Conservation (phyloP, 805 yeast species). For the Candida morakotiae region DNA sequence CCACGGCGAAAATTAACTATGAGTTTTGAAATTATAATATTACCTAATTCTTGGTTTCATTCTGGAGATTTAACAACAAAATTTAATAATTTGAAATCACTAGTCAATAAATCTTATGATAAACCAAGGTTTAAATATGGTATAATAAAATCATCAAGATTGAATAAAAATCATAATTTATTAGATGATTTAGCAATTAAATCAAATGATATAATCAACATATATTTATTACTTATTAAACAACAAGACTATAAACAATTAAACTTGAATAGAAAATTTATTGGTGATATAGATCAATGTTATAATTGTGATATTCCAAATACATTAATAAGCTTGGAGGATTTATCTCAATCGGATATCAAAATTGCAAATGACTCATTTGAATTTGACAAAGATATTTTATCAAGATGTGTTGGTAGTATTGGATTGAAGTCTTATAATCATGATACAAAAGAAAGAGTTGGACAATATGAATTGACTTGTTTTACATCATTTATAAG, state of each 20-base stretch:
- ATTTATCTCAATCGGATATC: constrained; percentile 12
- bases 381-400: constrained; percentile 12
- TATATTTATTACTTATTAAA: constrained; percentile 27
- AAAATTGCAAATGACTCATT: constrained; percentile 16
- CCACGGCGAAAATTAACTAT: no score
- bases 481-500: constrained; percentile 50
- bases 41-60: constrained; percentile 7
- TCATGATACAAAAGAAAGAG: not conserved
- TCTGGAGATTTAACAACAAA: not conserved
- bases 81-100: constrained; percentile 14
- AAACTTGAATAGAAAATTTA: constrained; percentile 23
- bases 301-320: constrained; percentile 24
- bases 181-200: constrained; percentile 23
- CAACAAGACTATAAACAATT: constrained; percentile 14
- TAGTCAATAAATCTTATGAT: constrained; percentile 50
- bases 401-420: constrained; percentile 24
- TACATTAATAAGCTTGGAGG: constrained; percentile 16
- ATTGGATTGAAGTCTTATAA: constrained; percentile 17
- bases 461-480: constrained; percentile 40
- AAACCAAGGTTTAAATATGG: constrained; percentile 43
- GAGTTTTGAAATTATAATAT: constrained; percentile 17
- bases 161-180: constrained; percentile 22
- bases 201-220: constrained; percentile 11
- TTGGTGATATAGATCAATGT: constrained; percentile 13
- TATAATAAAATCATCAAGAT: constrained; percentile 38